Conservation (phyloP, 2,329 filamentous ascomycete species). For the Xylariaceae sp. region DNA sequence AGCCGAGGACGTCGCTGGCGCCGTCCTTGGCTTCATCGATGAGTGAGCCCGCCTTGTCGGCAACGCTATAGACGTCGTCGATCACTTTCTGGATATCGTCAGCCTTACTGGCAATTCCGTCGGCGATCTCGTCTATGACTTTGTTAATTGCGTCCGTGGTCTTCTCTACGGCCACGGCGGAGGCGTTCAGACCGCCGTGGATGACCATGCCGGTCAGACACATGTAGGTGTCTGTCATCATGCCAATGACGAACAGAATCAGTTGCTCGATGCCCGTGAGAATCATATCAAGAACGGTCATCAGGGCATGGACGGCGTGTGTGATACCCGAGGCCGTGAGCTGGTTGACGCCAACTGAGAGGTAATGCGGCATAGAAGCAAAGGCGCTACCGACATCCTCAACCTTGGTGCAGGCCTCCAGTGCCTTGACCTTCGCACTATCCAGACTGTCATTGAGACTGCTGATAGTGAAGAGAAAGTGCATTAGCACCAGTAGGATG, state of each 20-base stretch:
- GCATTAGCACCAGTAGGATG: conserved; percentile 75
- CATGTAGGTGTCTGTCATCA: conserved; percentile 83
- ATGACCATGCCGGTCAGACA: conserved; percentile 84
- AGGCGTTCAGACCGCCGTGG: conserved; percentile 70
- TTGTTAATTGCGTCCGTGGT: conserved; percentile 46
- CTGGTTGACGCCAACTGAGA: conserved; percentile 82
- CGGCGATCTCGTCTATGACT: conserved; percentile 38
- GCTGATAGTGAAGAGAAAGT: conserved; percentile 70
- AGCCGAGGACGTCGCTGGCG: not conserved
- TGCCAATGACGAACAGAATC: conserved; percentile 86
- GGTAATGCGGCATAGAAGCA: conserved; percentile 97
- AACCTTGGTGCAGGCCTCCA: conserved; percentile 84
- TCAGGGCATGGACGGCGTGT: conserved; percentile 72
- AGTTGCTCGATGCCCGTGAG: conserved; percentile 81
- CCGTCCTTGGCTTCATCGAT: conserved; percentile 22
- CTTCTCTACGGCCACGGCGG: conserved; percentile 37
- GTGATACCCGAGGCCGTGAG: conserved; percentile 76
- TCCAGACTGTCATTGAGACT: conserved; percentile 68
- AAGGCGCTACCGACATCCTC: conserved; percentile 90
- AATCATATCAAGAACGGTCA: conserved; percentile 70
- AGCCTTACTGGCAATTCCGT: conserved; percentile 46
- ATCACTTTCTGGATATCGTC: conserved; percentile 52
- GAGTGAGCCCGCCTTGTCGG: conserved; percentile 40
- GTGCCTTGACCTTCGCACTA: conserved; percentile 72
- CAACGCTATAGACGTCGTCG: conserved; percentile 52